phyloP scores from a whole-genome alignment of 306 rosid species.

The Casuarina equisetifolia region DNA sequence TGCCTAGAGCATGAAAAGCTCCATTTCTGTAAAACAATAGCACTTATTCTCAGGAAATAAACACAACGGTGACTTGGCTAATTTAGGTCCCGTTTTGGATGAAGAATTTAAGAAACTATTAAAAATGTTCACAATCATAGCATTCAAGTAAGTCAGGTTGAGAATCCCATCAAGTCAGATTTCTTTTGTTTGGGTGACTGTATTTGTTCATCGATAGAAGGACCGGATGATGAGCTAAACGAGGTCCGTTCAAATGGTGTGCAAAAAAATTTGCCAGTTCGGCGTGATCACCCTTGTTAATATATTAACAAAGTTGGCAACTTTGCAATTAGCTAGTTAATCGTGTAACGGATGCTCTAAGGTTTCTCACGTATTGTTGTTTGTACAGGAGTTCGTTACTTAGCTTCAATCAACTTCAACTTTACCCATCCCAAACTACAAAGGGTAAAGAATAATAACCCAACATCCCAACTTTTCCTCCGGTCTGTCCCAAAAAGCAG shows the following conservation, averaged over 20 bases:
- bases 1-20: slow-evolving; percentile 38
- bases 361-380: background rate
- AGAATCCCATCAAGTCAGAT: background rate
- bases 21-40: slow-evolving; percentile 40
- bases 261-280: background rate
- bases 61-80: background rate
- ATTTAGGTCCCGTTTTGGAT: background rate
- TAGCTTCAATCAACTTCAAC: background rate
- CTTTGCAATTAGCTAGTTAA: background rate
- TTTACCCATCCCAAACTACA: background rate
- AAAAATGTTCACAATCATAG: too few relatives aligned
- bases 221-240: background rate
- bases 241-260: background rate
- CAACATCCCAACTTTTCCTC: background rate
- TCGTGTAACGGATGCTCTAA: background rate
- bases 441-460: background rate
- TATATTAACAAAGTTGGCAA: background rate
- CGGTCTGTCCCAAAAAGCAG: background rate
- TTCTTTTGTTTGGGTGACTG: too few relatives aligned
- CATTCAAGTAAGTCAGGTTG: too few relatives aligned
- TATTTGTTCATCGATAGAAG: background rate
- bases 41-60: background rate
- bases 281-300: background rate
- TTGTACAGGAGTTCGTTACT: background rate
- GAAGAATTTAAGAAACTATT: background rate